Evolutionary conservation across 768 basidiomycete genomes (phyloP), one percentile per base, ranked within the genome.

Genomic region (Russula abietina): DNA sequence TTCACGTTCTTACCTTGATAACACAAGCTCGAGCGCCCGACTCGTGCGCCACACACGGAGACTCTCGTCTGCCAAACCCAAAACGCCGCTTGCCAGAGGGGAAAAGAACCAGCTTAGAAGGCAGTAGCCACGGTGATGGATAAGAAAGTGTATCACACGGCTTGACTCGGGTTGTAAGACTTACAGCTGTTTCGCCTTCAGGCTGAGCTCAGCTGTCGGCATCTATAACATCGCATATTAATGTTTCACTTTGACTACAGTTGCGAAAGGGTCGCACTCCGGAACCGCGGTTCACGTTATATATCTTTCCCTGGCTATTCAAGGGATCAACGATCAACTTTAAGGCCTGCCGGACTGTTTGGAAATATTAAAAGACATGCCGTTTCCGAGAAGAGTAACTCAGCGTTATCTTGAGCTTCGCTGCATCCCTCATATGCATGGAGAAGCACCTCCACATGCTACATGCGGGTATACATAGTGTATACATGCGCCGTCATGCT

Each of bases 21-120:
- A 59, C 63, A 60, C 63, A 60, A 48, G 19, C 49, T 60, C 58
- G 46, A 60, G 59, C 63, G 63, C 63, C 53, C 39, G 12, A 46
- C 33, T 38, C 57, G 49, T n/a, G 62, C 63, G 63, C 63, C 63
- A 49, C 62, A 45, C 58, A 56, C 63, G 63, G 63, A 51, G 63
- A 56, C 63, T 58, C 59, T 64, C 63, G 33, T 64, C 63, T 64
- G 63, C 63, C 63, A 64, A 64, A 64, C 63, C 49, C 56, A 64
- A 64, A 60, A 64, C 59, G 63, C 63, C 58, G 63, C 63, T 60
- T 60, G 59, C 59, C 59, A 55, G 54, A 50, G 39, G 43, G 38
- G n/a, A 26, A 59, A 64, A 43, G 56, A 64, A 64, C 41, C 63
- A 60, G 32, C 41, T 55, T 16, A 55, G 63, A 64, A 64, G 62